phyloP scores from a whole-genome alignment of 2,329 filamentous ascomycete species.

The Colletotrichum sp. region DNA sequence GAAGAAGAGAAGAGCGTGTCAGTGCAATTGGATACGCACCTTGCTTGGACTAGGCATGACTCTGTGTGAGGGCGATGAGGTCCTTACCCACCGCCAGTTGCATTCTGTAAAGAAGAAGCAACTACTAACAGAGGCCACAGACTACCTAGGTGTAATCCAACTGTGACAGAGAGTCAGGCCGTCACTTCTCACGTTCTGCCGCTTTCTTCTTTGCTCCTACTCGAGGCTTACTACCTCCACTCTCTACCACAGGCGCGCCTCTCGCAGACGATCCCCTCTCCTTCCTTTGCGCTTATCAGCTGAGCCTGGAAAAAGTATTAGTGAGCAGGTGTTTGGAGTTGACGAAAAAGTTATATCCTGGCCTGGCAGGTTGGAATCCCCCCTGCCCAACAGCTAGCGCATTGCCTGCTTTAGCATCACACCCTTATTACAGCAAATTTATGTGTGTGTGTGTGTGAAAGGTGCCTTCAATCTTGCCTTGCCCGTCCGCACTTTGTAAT shows the following conservation, averaged over 20 bases:
- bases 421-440: neutral
- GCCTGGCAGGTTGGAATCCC: neutral
- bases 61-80: neutral
- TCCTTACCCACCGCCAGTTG: neutral
- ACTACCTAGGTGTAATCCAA: neutral
- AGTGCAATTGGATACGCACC: neutral
- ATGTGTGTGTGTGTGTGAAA: neutral
- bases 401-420: neutral
- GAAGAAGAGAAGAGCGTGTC: neutral
- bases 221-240: neutral
- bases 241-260: slow-evolving; percentile 1
- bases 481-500: neutral
- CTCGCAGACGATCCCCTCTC: neutral
- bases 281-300: neutral
- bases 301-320: neutral
- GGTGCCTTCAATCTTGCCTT: neutral
- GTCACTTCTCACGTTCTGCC: neutral
- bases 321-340: neutral
- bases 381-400: neutral
- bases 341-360: neutral
- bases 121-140: neutral
- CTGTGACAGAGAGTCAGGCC: neutral
- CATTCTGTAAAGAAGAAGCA: neutral
- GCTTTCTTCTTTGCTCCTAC: neutral
- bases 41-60: neutral